Conservation (phyloP, 805 yeast genomes). For the Saccharomycopsis sp. region DNA sequence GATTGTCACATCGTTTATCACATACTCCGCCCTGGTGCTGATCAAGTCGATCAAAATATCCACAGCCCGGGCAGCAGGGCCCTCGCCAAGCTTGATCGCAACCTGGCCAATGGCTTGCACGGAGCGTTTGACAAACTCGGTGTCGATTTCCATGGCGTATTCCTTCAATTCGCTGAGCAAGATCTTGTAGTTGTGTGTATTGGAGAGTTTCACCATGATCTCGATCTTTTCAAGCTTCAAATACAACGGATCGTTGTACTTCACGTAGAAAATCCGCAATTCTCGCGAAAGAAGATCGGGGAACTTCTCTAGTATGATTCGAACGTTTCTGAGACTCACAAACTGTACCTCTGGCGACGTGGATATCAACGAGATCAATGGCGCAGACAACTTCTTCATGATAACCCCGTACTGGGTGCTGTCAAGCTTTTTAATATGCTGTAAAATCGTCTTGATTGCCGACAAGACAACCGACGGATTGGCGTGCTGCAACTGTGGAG, state of each 20-base stretch:
- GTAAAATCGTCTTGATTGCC: slow-evolving; percentile 72
- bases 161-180: slow-evolving; percentile 68
- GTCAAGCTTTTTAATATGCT: slow-evolving; percentile 50
- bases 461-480: slow-evolving; percentile 91
- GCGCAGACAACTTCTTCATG: slow-evolving; percentile 71
- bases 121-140: slow-evolving; percentile 63
- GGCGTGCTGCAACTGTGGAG: slow-evolving; percentile 94
- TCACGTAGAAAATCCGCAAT: slow-evolving; percentile 82
- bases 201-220: slow-evolving; percentile 61
- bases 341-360: slow-evolving; percentile 93
- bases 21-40: slow-evolving; percentile 56
- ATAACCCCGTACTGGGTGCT: slow-evolving; percentile 31
- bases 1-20: slow-evolving; percentile 52
- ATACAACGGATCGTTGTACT: slow-evolving; percentile 77
- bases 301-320: slow-evolving; percentile 82
- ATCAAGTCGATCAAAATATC: slow-evolving; percentile 54
- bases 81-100: slow-evolving; percentile 54
- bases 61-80: slow-evolving; percentile 47
- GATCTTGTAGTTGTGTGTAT: slow-evolving; percentile 44
- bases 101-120: slow-evolving; percentile 65
- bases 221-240: slow-evolving; percentile 73
- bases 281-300: slow-evolving; percentile 75
- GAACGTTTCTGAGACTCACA: slow-evolving; percentile 84
- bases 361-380: slow-evolving; percentile 79
- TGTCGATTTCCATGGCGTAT: slow-evolving; percentile 80